Evolutionary conservation across 768 basidiomycete species (phyloP).

Genomic region (Tylopilus vinaceipallidus): DNA sequence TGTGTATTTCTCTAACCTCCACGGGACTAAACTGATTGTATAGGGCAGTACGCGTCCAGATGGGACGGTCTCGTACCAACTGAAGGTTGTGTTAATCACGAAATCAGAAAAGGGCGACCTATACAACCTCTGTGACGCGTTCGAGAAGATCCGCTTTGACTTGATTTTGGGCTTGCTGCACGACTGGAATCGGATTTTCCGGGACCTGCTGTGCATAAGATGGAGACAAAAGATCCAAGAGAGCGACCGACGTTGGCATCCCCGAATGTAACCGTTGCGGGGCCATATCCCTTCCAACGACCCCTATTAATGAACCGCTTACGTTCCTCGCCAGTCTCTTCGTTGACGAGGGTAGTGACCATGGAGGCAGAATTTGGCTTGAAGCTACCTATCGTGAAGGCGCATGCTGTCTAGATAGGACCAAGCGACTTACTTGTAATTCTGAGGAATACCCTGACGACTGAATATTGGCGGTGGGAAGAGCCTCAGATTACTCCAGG

Average conservation of each 20-base stretch:
- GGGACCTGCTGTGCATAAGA: slow-evolving; percentile 49
- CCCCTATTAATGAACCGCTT: slow-evolving; percentile 81
- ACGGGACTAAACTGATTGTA: slow-evolving; percentile 73
- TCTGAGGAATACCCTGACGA: slow-evolving; percentile 73
- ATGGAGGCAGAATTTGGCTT: slow-evolving; percentile 77
- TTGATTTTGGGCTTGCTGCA: slow-evolving; percentile 56
- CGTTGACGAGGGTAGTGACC: slow-evolving; percentile 60
- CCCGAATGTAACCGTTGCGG: slow-evolving; percentile 64
- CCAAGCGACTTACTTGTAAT: slow-evolving; percentile 61
- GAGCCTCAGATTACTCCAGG: slow-evolving; percentile 63
- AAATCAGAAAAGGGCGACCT: slow-evolving; percentile 7
- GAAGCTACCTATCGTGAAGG: slow-evolving; percentile 48
- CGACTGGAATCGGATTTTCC: slow-evolving; percentile 56
- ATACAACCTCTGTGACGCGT: slow-evolving; percentile 50
- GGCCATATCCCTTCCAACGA: slow-evolving; percentile 85
- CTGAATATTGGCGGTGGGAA: slow-evolving; percentile 91
- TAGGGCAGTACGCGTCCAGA: slow-evolving; percentile 88
- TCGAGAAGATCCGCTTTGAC: slow-evolving; percentile 54
- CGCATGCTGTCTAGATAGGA: neutral
- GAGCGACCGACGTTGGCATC: slow-evolving; percentile 44
- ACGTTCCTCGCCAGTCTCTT: slow-evolving; percentile 77
- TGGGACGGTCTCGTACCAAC: slow-evolving; percentile 72
- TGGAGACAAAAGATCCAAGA: neutral
- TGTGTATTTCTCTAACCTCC: slow-evolving; percentile 71
- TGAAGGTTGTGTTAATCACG: slow-evolving; percentile 29